These are phyloP conservation scores for Porpolomopsis calyptriformis DNA, from an alignment of 768 basidiomycete genomes.

Conservation along the genomic window DNA sequence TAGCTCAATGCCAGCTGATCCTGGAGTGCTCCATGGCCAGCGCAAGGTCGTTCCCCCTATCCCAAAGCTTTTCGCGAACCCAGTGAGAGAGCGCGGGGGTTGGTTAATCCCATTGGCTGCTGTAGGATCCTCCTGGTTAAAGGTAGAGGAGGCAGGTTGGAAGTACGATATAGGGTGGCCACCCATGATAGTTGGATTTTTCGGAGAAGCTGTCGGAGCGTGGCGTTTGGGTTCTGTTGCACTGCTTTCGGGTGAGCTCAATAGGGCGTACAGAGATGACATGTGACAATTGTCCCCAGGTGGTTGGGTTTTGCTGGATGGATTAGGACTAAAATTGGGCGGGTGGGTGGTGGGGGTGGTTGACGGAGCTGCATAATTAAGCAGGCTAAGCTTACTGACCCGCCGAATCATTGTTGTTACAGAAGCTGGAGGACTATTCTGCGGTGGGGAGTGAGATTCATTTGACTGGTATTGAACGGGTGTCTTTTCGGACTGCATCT, in stretches of 20 bases:
- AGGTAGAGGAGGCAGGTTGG: background rate
- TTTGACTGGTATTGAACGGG: background rate
- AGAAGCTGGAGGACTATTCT: background rate
- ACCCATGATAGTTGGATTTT: background rate
- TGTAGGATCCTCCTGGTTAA: background rate
- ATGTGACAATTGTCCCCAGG: background rate
- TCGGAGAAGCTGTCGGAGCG: background rate
- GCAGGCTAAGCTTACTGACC: slow-evolving; percentile 18
- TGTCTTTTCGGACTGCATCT: background rate
- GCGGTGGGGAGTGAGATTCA: background rate
- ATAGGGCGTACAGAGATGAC: slow-evolving; percentile 2
- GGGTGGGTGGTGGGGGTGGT: background rate
- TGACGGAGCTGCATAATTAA: slow-evolving; percentile 24
- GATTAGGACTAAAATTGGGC: background rate
- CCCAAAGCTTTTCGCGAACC: background rate
- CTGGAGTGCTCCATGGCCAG: slow-evolving; percentile 8
- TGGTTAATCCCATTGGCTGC: background rate
- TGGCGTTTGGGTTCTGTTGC: background rate
- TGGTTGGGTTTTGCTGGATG: background rate
- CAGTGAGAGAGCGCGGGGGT: slow-evolving; percentile 1
- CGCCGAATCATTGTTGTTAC: slow-evolving; percentile 2
- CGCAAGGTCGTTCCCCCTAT: slow-evolving; percentile 3
- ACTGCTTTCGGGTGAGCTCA: slow-evolving; percentile 1
- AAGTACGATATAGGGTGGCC: slow-evolving; percentile 1
- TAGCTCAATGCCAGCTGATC: background rate